Conservation (phyloP, 352 stramenopile genomes). For the Globisporangium paroecandrum region DNA sequence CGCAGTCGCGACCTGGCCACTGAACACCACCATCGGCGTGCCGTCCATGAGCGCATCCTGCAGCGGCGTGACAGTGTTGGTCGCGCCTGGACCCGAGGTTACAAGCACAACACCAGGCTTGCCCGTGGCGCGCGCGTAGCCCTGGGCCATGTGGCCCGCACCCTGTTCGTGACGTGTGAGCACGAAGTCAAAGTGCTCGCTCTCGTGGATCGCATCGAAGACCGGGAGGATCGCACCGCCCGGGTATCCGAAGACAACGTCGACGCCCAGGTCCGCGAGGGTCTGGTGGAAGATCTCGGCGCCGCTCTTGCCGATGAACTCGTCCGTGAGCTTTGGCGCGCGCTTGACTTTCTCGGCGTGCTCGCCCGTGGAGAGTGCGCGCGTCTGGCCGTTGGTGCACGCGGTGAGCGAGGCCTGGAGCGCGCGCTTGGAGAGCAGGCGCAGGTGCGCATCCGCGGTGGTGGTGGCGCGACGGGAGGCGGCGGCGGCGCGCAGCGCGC, state of each 20-base stretch:
- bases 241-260: constrained; percentile 93
- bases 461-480: constrained; percentile 14
- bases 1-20: constrained; percentile 91
- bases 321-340: constrained; percentile 60
- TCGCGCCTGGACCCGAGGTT: constrained; percentile 91
- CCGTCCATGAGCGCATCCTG: constrained; percentile 94
- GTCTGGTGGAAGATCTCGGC: constrained; percentile 94
- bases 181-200: constrained; percentile 77
- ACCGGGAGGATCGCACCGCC: constrained; percentile 92
- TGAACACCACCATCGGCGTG: constrained; percentile 93
- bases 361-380: constrained; percentile 35
- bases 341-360: constrained; percentile 32
- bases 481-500: constrained; percentile 31
- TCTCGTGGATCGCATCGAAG: constrained; percentile 93
- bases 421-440: constrained; percentile 10
- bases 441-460: not conserved
- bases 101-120: constrained; percentile 92
- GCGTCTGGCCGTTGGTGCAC: constrained; percentile 15
- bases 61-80: constrained; percentile 93
- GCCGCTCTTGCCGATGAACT: constrained; percentile 90
- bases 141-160: constrained; percentile 84
- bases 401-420: constrained; percentile 13
- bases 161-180: constrained; percentile 81
- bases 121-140: constrained; percentile 77
- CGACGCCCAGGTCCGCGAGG: constrained; percentile 86